phyloP scores from a whole-genome alignment of 2,329 filamentous ascomycete genomes.

The Xylaria digitata region DNA sequence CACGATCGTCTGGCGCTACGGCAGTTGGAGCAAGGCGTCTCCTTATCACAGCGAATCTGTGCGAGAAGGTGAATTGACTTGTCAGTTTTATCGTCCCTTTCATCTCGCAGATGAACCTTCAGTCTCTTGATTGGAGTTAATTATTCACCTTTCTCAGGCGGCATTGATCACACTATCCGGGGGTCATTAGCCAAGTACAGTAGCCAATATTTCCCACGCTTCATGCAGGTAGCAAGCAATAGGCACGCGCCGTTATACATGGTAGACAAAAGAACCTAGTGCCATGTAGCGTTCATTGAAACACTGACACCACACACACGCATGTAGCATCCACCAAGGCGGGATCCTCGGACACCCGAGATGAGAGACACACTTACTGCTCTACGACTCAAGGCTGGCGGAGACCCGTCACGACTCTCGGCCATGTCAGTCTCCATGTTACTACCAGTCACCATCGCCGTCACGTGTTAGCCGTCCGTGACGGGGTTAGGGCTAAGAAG shows the following conservation, averaged over 20 bases:
- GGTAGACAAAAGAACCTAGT: no score
- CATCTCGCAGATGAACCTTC: slow-evolving; percentile 11
- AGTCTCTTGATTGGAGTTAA: neutral
- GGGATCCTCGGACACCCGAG: slow-evolving; percentile 50
- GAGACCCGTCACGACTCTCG: slow-evolving; percentile 50
- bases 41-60: slow-evolving; percentile 70
- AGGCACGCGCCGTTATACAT: no score
- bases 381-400: slow-evolving; percentile 52
- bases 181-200: slow-evolving; percentile 51
- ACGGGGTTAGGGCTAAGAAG: neutral
- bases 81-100: slow-evolving; percentile 7
- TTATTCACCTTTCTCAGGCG: slow-evolving; percentile 52
- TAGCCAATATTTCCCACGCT: neutral
- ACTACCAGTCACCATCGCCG: neutral
- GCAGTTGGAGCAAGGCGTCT: slow-evolving; percentile 69
- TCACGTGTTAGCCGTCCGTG: slow-evolving; percentile 4
- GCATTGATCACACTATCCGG: slow-evolving; percentile 56
- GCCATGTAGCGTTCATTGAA: neutral
- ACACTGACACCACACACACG: slow-evolving; percentile 8
- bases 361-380: slow-evolving; percentile 52
- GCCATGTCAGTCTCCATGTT: slow-evolving; percentile 52
- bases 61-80: neutral
- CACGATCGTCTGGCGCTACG: slow-evolving; percentile 64
- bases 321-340: neutral
- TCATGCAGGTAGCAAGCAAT: slow-evolving; percentile 3